Conservation (phyloP, 495 filamentous ascomycete genomes). For the Cercophora scortea region DNA sequence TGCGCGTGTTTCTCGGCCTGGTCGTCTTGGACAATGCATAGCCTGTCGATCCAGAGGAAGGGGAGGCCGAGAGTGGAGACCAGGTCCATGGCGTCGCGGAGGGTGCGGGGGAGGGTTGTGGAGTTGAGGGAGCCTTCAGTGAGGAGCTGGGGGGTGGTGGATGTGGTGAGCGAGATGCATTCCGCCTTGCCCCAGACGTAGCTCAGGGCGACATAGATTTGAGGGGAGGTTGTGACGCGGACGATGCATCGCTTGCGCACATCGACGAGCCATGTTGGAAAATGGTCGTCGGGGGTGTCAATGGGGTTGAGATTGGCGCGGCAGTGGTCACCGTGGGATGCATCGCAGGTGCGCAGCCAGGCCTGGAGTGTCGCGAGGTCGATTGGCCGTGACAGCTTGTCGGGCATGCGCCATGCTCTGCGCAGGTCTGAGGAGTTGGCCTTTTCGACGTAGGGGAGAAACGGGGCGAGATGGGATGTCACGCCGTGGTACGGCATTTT, state of each 20-base stretch:
- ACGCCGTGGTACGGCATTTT: constrained; percentile 10
- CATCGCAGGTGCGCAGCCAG: constrained; percentile 13
- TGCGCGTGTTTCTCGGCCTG: constrained; percentile 16
- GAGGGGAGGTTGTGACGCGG: background rate
- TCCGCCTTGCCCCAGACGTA: constrained; percentile 17
- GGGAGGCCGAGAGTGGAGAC: constrained; percentile 9
- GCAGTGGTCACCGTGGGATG: constrained; percentile 7
- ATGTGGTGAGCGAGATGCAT: background rate
- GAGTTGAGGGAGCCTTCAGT: background rate
- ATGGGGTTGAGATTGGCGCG: background rate
- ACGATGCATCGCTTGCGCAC: constrained; percentile 8
- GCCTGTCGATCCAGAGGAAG: constrained; percentile 27
- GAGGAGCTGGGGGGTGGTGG: background rate
- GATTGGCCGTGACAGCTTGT: constrained; percentile 6
- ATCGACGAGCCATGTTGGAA: constrained; percentile 8
- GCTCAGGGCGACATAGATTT: constrained; percentile 11
- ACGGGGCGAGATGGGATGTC: constrained; percentile 6
- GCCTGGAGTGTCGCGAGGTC: constrained; percentile 1
- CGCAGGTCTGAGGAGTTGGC: background rate
- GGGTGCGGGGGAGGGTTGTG: constrained; percentile 10
- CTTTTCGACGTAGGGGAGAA: constrained; percentile 14
- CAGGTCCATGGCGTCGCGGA: constrained; percentile 19
- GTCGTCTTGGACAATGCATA: constrained; percentile 30
- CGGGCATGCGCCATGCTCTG: constrained; percentile 1
- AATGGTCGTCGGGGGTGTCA: too few relatives aligned